Evolutionary conservation across 371 early-diverging fungal species (phyloP).

Genomic region (Lichtheimia corymbifera): DNA sequence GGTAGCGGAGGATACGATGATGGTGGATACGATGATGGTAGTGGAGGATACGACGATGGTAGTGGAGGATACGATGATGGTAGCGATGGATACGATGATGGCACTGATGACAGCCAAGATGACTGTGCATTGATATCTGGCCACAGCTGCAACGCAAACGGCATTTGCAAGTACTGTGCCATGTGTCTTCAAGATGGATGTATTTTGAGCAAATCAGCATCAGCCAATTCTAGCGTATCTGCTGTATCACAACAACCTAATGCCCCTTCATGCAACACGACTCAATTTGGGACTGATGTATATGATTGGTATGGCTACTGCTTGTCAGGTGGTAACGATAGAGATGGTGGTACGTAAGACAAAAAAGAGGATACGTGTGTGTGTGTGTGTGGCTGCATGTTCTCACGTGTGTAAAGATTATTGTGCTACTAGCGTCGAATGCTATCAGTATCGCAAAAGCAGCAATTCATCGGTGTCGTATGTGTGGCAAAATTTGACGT

Average conservation of each 20-base stretch:
- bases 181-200: constrained; percentile 47
- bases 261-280: constrained; percentile 24
- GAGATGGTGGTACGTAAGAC: constrained; percentile 27
- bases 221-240: constrained; percentile 9
- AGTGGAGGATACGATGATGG: constrained; percentile 5
- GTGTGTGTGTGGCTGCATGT: neutral
- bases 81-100: constrained; percentile 7
- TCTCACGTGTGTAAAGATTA: constrained; percentile 20
- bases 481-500: constrained; percentile 44
- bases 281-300: constrained; percentile 30
- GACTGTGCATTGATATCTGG: constrained; percentile 39
- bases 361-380: constrained; percentile 6
- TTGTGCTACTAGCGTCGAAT: constrained; percentile 44
- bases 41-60: neutral
- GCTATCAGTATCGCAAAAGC: constrained; percentile 40
- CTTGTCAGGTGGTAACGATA: constrained; percentile 37
- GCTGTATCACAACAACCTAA: neutral
- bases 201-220: constrained; percentile 28
- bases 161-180: constrained; percentile 49
- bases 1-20: neutral
- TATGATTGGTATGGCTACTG: constrained; percentile 47
- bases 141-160: constrained; percentile 34
- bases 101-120: constrained; percentile 21
- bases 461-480: constrained; percentile 24
- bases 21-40: neutral